Percentiles rank a stretch among this genome's conserved stretches.
These are phyloP conservation scores for Penicillium cataractarum DNA, from an alignment of 495 filamentous ascomycete species.

Conservation along the genomic window DNA sequence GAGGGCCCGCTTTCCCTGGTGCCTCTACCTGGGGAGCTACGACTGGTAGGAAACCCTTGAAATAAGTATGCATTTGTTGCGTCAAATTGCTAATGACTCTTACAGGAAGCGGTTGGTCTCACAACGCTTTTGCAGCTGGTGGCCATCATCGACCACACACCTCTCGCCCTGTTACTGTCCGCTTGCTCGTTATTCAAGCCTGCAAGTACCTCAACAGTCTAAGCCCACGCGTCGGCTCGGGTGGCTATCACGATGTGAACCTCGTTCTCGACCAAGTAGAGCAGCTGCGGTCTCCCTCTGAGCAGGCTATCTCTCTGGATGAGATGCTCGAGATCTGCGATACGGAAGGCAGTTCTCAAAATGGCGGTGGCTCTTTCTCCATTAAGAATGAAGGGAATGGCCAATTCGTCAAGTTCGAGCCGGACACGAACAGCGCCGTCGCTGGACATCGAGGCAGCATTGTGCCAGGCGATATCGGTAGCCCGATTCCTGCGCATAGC, in stretches of 20 bases:
- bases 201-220: constrained; percentile 58
- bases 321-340: constrained; percentile 91
- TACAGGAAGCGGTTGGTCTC: constrained; percentile 52
- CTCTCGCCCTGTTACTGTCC: constrained; percentile 58
- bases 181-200: constrained; percentile 60
- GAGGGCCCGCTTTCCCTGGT: constrained; percentile 43
- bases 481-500: constrained; percentile 48
- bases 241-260: constrained; percentile 68
- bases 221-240: constrained; percentile 35
- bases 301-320: constrained; percentile 62
- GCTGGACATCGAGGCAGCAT: constrained; percentile 47
- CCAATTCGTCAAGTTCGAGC: constrained; percentile 66
- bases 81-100: constrained; percentile 24
- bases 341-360: constrained; percentile 81
- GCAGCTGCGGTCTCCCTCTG: constrained; percentile 54
- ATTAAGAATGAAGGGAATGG: constrained; percentile 56
- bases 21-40: constrained; percentile 45
- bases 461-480: constrained; percentile 55
- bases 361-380: constrained; percentile 85
- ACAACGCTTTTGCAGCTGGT: constrained; percentile 54
- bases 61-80: background rate
- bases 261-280: constrained; percentile 69
- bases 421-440: constrained; percentile 47
- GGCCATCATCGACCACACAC: constrained; percentile 49
- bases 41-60: constrained; percentile 36